Evolutionary conservation across 192 early-diverging fungal genomes (phyloP).

Genomic region (Gigaspora rosea): DNA sequence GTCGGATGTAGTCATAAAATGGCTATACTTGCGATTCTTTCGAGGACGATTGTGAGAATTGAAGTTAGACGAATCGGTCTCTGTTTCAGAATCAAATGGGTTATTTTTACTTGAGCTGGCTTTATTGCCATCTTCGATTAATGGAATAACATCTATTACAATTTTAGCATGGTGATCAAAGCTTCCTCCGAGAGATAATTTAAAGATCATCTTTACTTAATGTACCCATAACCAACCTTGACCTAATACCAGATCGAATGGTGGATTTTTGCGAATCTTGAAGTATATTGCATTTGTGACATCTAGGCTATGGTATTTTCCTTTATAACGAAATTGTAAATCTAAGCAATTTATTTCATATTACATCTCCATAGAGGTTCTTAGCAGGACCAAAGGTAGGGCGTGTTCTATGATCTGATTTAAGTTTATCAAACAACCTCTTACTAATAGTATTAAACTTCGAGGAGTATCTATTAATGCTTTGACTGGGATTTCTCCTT

Average conservation of each 20-base stretch:
- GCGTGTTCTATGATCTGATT: not conserved
- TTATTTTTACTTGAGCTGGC: constrained; percentile 19
- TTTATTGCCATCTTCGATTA: not conserved
- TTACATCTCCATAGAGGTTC: too few relatives aligned
- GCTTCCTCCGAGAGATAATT: not conserved
- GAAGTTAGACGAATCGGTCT: too few relatives aligned
- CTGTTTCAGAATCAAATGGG: too few relatives aligned
- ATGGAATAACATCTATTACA: constrained; percentile 20
- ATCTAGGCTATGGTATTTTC: not conserved
- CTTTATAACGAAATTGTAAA: too few relatives aligned
- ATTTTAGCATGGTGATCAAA: not conserved
- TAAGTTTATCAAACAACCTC: not conserved
- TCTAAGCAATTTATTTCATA: constrained; percentile 18
- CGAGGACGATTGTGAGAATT: too few relatives aligned
- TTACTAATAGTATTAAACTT: constrained; percentile 19
- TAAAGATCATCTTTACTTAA: not conserved
- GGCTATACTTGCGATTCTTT: too few relatives aligned
- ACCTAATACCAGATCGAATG: constrained; percentile 19
- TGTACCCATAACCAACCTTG: constrained; percentile 19
- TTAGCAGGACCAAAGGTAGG: not conserved
- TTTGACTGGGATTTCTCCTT: constrained; percentile 10
- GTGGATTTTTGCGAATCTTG: constrained; percentile 14
- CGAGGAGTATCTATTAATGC: constrained; percentile 12
- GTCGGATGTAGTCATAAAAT: too few relatives aligned
- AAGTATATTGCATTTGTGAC: not conserved